These are phyloP conservation scores for Lentithecium fluviatile DNA, from an alignment of 495 filamentous ascomycete genomes.

Conservation along the genomic window DNA sequence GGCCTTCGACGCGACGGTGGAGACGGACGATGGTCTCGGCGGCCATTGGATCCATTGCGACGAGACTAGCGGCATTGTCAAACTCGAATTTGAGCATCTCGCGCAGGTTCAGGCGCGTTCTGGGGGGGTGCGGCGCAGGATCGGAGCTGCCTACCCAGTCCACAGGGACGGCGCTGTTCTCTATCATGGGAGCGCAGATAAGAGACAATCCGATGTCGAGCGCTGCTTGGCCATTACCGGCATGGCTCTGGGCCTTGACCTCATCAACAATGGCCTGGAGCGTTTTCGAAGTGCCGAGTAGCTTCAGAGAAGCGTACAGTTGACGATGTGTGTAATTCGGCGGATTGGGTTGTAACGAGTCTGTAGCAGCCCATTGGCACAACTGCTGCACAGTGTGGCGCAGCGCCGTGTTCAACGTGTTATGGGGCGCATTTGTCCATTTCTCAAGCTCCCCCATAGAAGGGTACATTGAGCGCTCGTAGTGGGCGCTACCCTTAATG, in stretches of 20 bases:
- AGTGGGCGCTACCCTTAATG: constrained; percentile 67
- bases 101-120: constrained; percentile 53
- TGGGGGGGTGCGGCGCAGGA: constrained; percentile 35
- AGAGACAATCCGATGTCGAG: constrained; percentile 74
- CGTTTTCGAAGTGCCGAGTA: constrained; percentile 66
- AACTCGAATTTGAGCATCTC: constrained; percentile 67
- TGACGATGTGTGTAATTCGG: constrained; percentile 79
- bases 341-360: constrained; percentile 61
- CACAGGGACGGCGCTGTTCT: constrained; percentile 36
- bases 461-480: constrained; percentile 62
- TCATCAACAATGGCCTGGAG: constrained; percentile 68
- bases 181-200: constrained; percentile 66
- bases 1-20: constrained; percentile 69
- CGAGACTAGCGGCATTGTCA: constrained; percentile 60
- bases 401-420: constrained; percentile 62
- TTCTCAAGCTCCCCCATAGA: constrained; percentile 71
- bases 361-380: constrained; percentile 66
- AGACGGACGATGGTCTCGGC: constrained; percentile 76
- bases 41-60: constrained; percentile 58
- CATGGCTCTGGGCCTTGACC: constrained; percentile 55
- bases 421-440: constrained; percentile 64
- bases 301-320: constrained; percentile 61
- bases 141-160: constrained; percentile 41
- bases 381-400: constrained; percentile 66
- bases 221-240: constrained; percentile 58